Conservation (phyloP, 208 protist genomes). For the Leptomonas pyrrhocoris region DNA sequence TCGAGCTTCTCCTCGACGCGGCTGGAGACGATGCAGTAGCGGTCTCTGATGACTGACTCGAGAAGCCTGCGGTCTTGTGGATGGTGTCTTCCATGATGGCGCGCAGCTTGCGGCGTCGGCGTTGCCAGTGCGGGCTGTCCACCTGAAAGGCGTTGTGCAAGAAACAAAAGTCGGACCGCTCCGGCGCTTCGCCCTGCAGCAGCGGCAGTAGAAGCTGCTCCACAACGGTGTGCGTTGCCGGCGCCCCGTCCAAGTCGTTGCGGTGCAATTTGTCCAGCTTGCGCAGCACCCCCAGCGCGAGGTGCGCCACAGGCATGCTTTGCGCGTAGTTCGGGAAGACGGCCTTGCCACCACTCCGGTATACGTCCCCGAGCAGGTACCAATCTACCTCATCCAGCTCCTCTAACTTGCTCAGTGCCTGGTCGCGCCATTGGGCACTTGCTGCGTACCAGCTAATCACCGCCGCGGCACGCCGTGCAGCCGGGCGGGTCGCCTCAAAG, state of each 20-base stretch:
- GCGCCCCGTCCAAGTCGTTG: constrained; percentile 32
- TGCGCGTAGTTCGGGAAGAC: constrained; percentile 81
- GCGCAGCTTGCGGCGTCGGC: constrained; percentile 24
- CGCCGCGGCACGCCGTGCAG: constrained; percentile 49
- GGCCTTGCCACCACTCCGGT: constrained; percentile 33
- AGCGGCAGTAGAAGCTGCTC: constrained; percentile 24
- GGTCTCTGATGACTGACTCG: not conserved
- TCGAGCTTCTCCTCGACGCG: not conserved
- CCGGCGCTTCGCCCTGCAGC: constrained; percentile 36
- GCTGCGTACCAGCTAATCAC: constrained; percentile 80
- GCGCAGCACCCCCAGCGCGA: constrained; percentile 50
- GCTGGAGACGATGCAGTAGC: not conserved
- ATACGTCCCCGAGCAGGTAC: constrained; percentile 66
- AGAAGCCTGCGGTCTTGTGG: not conserved
- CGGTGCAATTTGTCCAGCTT: constrained; percentile 53
- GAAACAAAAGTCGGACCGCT: constrained; percentile 23
- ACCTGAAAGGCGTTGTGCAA: constrained; percentile 9
- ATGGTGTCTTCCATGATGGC: constrained; percentile 13
- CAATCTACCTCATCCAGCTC: constrained; percentile 74
- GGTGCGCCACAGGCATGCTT: constrained; percentile 31
- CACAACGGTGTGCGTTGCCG: constrained; percentile 19
- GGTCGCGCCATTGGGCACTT: constrained; percentile 88
- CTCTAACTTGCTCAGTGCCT: constrained; percentile 61
- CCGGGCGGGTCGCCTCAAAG: constrained; percentile 45
- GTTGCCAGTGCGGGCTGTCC: constrained; percentile 33